A percentile compares a stretch with the other conserved stretches of the same genome.
Evolutionary conservation across 768 basidiomycete genomes (phyloP).

Genomic region (Podaxis carcinomalis): DNA sequence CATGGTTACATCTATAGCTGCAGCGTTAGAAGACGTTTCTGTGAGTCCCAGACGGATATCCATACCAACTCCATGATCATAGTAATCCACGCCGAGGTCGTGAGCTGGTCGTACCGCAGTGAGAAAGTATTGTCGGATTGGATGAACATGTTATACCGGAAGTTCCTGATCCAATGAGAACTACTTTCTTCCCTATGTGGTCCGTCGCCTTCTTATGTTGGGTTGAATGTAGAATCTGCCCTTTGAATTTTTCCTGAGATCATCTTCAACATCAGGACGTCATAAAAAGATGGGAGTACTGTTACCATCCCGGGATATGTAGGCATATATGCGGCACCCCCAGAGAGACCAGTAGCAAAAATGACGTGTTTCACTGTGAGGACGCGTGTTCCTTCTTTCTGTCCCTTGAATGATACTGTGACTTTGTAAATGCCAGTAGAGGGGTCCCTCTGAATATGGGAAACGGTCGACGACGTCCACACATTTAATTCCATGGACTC

Average conservation of each 20-base stretch:
- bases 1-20: conserved; percentile 38
- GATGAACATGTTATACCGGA: conserved; percentile 31
- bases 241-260: conserved; percentile 35
- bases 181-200: conserved; percentile 57
- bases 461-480: not conserved
- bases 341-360: conserved; percentile 52
- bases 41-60: not conserved
- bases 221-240: conserved; percentile 48
- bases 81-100: conserved; percentile 36
- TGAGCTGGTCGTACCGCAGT: conserved; percentile 24
- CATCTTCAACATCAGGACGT: not conserved
- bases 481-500: not conserved
- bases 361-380: conserved; percentile 42
- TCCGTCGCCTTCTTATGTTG: conserved; percentile 43
- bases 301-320: conserved; percentile 36
- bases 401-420: not conserved
- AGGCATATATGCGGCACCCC: conserved; percentile 42
- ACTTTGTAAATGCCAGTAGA: not conserved
- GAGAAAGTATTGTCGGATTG: not conserved
- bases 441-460: not conserved
- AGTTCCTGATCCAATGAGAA: conserved; percentile 67
- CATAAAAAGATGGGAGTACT: not conserved
- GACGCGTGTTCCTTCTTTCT: not conserved
- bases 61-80: conserved; percentile 29
- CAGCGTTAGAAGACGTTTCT: not conserved